Percentiles rank a stretch among this genome's conserved stretches.
Evolutionary conservation across 805 yeast species (phyloP).

Genomic region (Saturnispora silvae): DNA sequence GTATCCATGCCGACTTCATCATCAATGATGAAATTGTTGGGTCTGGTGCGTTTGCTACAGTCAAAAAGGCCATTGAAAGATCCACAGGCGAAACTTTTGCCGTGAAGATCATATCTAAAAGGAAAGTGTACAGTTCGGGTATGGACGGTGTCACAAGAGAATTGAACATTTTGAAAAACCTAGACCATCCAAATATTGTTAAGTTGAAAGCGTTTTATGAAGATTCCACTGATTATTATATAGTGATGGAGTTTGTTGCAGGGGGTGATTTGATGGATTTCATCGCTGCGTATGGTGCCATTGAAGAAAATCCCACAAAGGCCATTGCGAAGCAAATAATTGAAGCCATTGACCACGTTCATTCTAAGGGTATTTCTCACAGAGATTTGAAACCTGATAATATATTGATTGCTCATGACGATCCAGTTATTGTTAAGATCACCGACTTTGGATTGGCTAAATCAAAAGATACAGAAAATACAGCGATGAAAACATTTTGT

Average conservation of each 20-base stretch:
- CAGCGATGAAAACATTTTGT: conserved; percentile 86
- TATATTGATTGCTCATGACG: conserved; percentile 79
- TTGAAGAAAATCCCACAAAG: conserved; percentile 83
- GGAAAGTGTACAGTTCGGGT: conserved; percentile 67
- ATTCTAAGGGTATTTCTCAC: conserved; percentile 84
- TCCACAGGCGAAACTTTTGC: conserved; percentile 80
- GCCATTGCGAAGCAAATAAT: conserved; percentile 80
- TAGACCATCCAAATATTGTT: conserved; percentile 82
- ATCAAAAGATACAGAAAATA: conserved; percentile 70
- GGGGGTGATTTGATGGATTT: conserved; percentile 98
- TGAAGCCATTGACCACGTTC: conserved; percentile 79
- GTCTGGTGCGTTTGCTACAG: conserved; percentile 97
- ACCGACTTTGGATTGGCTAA: conserved; percentile 97
- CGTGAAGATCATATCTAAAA: conserved; percentile 77
- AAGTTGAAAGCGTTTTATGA: conserved; percentile 75
- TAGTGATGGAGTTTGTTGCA: conserved; percentile 91
- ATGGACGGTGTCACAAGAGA: conserved; percentile 80
- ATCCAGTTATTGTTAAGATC: conserved; percentile 84
- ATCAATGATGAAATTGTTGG: conserved; percentile 82
- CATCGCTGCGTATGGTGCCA: conserved; percentile 83
- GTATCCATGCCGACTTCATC: conserved; percentile 43
- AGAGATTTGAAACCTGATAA: conserved; percentile 96
- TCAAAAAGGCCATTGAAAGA: conserved; percentile 81
- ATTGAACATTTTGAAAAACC: conserved; percentile 61
- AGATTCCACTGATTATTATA: conserved; percentile 67